Evolutionary conservation across 2,329 filamentous ascomycete species (phyloP).

Genomic region (Alternaria novae-zelandiae): DNA sequence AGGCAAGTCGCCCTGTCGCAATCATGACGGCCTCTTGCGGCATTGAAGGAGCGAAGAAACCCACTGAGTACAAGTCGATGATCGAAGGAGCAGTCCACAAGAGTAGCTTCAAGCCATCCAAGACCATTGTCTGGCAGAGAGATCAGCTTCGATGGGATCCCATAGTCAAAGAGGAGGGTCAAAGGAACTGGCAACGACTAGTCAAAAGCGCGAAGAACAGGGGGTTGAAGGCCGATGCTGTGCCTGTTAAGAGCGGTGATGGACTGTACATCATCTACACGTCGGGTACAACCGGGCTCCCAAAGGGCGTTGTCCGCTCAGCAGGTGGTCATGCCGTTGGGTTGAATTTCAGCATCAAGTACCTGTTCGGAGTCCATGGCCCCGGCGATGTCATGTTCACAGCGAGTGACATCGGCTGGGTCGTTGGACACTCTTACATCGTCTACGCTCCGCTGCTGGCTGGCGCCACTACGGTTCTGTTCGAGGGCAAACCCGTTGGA

Average conservation of each 20-base stretch:
- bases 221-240: conserved; percentile 72
- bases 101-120: conserved; percentile 73
- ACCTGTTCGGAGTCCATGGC: conserved; percentile 81
- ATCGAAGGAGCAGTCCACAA: conserved; percentile 74
- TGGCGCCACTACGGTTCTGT: conserved; percentile 85
- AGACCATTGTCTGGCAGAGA: conserved; percentile 83
- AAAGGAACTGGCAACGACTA: conserved; percentile 80
- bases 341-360: conserved; percentile 79
- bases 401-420: conserved; percentile 90
- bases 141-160: conserved; percentile 77
- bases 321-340: conserved; percentile 88
- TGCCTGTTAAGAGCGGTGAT: conserved; percentile 79
- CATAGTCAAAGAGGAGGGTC: conserved; percentile 68
- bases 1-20: conserved; percentile 75
- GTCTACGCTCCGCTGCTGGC: conserved; percentile 85
- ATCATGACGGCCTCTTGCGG: conserved; percentile 91
- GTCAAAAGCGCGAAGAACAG: conserved; percentile 73
- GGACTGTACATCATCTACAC: conserved; percentile 92
- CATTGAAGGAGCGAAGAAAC: conserved; percentile 83
- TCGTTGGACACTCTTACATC: conserved; percentile 78
- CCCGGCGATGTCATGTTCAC: conserved; percentile 84
- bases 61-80: conserved; percentile 75
- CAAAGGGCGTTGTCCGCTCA: conserved; percentile 83
- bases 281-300: conserved; percentile 78
- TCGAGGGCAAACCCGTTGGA: conserved; percentile 92